Percentiles rank a stretch among this genome's conserved stretches.
phyloP scores from a whole-genome alignment of 2,329 filamentous ascomycete species.

The Phymatotrichopsis omnivora region DNA sequence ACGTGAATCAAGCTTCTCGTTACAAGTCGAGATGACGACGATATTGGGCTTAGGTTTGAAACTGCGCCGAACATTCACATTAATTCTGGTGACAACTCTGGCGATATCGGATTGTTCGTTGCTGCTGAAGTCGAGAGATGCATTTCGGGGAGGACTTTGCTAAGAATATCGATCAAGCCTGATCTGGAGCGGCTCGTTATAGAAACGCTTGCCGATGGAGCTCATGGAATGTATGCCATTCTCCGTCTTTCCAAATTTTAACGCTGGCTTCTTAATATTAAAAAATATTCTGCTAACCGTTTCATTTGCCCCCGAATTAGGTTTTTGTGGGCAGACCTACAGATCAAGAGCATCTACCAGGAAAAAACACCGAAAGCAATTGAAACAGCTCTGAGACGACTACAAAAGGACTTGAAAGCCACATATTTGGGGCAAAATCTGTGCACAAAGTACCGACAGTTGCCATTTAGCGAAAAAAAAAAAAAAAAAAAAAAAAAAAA shows the following conservation, averaged over 20 bases:
- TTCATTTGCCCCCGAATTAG: neutral
- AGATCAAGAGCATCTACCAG: conserved; percentile 7
- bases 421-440: conserved; percentile 1
- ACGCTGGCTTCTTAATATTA: no score
- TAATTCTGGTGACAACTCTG: conserved; percentile 5
- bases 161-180: neutral
- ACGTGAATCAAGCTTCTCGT: conserved; percentile 14
- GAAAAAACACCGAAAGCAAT: neutral
- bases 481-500: no score
- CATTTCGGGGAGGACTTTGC: conserved; percentile 4
- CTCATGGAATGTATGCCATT: conserved; percentile 13
- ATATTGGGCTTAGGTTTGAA: conserved; percentile 6
- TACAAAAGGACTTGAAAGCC: neutral
- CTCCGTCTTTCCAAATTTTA: no score
- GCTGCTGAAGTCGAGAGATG: neutral
- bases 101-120: conserved; percentile 13
- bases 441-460: neutral
- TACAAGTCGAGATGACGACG: conserved; percentile 15
- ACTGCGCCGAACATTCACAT: conserved; percentile 15
- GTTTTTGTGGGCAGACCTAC: conserved; percentile 9
- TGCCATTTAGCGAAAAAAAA: neutral
- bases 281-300: neutral
- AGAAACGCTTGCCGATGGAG: conserved; percentile 1
- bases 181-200: conserved; percentile 5
- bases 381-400: neutral